Evolutionary conservation across 2,329 filamentous ascomycete genomes (phyloP), one percentile per base, ranked within the genome.

Genomic region (Xylaria sp.): DNA sequence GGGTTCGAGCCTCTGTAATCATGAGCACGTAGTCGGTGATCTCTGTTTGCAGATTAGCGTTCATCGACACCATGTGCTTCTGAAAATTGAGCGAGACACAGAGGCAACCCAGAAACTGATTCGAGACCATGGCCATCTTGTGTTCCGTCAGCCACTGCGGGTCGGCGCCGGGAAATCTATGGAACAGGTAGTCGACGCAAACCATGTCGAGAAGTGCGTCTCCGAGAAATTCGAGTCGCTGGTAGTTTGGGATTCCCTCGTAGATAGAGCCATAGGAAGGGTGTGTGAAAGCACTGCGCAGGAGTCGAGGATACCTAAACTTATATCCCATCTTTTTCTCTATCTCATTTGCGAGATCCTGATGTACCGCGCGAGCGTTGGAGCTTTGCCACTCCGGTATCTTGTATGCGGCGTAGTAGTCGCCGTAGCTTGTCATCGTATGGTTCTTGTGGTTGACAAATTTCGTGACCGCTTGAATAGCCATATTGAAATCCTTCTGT

Each of bases 101-200:
- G 2, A 98, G 84, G 20, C 90, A 93, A 1, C 92, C 94, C 1
- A 98, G 86, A 77, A 98, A 99, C 69, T 94, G 94, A 82, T 99
- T 99, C 62, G 93, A 96, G 0, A 96, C 94, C 93, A 99, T 98
- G n/a, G 94, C 94, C 90, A 97, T 98, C 82, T 98, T 98, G 85
- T 98, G 95, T 80, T 98, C 96, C 0, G 96, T 98, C 68, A 99
- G 85, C 95, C 95, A 98, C 78, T 98, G 94, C 0, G 96, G 95
- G 76, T 97, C 94, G 67, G 91, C 92, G 61, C 88, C 83, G 0
- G 94, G 94, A 74, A 92, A 94, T 3, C 84, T 86, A 73, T 90
- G 86, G 81, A 94, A 98, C 3, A 99, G 85, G 74, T 93, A 90
- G 74, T 94, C 92, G 64, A 98, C 91, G 75, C 91, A 93, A 12